A percentile compares a stretch with the other conserved stretches of the same genome.
Evolutionary conservation across 345 rosid genomes (phyloP).

Genomic region (Geranium brycei): DNA sequence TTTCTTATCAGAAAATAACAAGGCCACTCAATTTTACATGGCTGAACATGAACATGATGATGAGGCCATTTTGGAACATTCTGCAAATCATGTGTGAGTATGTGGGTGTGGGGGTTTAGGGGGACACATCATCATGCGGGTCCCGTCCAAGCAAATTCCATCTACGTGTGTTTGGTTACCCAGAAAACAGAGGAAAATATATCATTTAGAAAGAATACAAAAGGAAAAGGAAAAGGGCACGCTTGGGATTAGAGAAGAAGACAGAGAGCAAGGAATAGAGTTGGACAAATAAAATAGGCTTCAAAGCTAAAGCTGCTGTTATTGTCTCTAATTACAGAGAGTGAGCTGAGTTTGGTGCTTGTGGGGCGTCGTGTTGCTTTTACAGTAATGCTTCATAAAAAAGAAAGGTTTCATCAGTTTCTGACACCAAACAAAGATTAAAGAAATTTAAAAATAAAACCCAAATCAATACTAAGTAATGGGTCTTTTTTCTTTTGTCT

Average conservation of each 20-base stretch:
- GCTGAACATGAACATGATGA: background rate
- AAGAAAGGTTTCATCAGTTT: background rate
- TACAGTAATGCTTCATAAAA: too few species aligned
- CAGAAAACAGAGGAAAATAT: constrained; percentile 3
- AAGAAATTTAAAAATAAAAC: too few species aligned
- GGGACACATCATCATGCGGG: background rate
- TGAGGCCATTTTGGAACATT: background rate
- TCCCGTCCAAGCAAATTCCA: background rate
- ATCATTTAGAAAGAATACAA: background rate
- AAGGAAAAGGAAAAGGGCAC: constrained; percentile 13
- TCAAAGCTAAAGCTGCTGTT: background rate
- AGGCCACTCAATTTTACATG: too few species aligned
- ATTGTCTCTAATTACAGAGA: background rate
- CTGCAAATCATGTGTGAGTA: background rate
- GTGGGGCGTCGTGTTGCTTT: background rate
- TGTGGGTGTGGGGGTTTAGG: background rate
- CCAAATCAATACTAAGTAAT: too few species aligned
- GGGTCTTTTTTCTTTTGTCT: too few species aligned
- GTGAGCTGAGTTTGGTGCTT: background rate
- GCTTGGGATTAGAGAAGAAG: constrained; percentile 48
- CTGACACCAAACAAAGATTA: background rate
- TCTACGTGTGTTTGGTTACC: too few species aligned
- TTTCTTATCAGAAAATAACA: too few species aligned
- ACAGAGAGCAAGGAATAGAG: background rate
- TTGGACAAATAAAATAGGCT: background rate